Conservation (phyloP, 73 alveolate genomes). For the Paramecium octaurelia region DNA sequence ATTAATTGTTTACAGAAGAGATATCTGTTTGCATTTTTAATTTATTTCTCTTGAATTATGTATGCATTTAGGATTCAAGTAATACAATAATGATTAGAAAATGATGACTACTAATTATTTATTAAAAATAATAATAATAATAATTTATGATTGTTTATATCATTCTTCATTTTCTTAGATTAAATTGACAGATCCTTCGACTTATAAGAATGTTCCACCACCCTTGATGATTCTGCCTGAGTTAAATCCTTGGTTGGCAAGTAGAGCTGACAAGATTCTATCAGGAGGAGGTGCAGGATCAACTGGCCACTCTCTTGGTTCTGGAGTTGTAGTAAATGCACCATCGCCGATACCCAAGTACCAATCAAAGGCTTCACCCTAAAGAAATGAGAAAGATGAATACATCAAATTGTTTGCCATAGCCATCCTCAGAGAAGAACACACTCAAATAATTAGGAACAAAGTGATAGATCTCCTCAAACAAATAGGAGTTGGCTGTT, state of each 20-base stretch:
- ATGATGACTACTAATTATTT: background rate
- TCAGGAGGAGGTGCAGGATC: slow-evolving; percentile 48
- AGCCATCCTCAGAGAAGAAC: slow-evolving; percentile 41
- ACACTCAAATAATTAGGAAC: slow-evolving; percentile 16
- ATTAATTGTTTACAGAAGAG: background rate
- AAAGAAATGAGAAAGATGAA: background rate
- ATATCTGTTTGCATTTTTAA: background rate
- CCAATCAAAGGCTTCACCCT: slow-evolving; percentile 48
- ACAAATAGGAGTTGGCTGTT: background rate
- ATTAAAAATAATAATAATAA: background rate
- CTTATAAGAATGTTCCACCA: background rate
- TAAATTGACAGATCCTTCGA: background rate
- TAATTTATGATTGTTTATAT: background rate
- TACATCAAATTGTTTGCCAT: slow-evolving; percentile 9
- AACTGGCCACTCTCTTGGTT: slow-evolving; percentile 5
- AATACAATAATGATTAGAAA: background rate
- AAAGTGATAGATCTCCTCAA: slow-evolving; percentile 24
- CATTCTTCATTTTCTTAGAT: background rate
- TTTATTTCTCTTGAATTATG: background rate
- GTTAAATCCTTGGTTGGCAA: slow-evolving; percentile 32
- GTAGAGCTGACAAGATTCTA: slow-evolving; percentile 22
- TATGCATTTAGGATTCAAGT: background rate
- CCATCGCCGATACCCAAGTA: slow-evolving; percentile 52
- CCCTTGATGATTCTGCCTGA: slow-evolving; percentile 29
- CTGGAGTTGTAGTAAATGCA: slow-evolving; percentile 31